Percentiles rank a stretch among this genome's conserved stretches.
Conservation (phyloP, 257 asterid species). For the Nicotiana otophora region DNA sequence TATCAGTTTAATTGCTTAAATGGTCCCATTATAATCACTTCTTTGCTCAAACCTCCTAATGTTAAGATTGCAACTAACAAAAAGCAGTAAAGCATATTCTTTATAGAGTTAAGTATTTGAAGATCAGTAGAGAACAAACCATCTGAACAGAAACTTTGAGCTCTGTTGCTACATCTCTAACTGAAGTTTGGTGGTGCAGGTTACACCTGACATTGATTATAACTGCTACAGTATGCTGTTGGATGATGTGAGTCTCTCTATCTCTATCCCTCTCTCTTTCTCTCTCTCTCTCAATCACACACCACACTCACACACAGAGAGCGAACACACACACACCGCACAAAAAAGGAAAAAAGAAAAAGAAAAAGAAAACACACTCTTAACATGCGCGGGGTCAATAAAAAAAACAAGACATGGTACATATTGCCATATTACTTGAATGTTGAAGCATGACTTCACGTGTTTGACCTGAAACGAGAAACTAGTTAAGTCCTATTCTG, state of each 20-base stretch:
- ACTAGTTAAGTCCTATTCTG: not conserved
- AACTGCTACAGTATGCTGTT: conserved; percentile 96
- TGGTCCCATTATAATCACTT: not conserved
- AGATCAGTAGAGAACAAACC: not conserved
- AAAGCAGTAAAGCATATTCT: not conserved
- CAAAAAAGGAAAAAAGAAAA: not conserved
- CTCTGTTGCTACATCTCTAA: not conserved
- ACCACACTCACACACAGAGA: not conserved
- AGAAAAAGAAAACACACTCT: not conserved
- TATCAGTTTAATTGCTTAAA: not conserved
- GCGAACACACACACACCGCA: no score
- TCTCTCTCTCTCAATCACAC: not conserved
- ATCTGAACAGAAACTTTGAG: not conserved
- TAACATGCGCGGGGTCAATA: not conserved
- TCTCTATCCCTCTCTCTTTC: not conserved
- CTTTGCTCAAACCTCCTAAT: not conserved
- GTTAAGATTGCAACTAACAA: not conserved
- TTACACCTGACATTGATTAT: conserved; percentile 82
- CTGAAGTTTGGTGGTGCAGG: conserved; percentile 38
- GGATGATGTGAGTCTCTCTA: conserved; percentile 85
- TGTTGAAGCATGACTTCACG: not conserved
- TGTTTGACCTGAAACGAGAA: not conserved
- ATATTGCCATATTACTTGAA: not conserved
- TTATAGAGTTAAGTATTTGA: not conserved
- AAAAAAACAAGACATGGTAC: not conserved